Conservation (phyloP, 805 yeast genomes). For the Tetrapisispora arboricola region DNA sequence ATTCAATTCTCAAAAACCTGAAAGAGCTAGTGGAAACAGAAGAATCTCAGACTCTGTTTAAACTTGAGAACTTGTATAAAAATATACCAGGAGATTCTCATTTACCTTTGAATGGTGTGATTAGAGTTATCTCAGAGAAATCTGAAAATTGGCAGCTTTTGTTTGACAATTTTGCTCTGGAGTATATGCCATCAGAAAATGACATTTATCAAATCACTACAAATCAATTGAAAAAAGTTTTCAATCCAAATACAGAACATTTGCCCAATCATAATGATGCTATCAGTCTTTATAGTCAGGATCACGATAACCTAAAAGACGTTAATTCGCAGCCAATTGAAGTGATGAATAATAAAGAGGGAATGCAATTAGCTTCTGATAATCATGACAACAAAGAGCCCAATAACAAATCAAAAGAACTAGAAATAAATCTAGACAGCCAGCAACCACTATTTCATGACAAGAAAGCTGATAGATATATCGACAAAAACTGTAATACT, state of each 20-base stretch:
- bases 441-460: too few species aligned
- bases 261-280: neutral
- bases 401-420: too few species aligned
- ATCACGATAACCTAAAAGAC: too few species aligned
- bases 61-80: conserved; percentile 44
- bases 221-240: conserved; percentile 67
- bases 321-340: too few species aligned
- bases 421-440: too few species aligned
- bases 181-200: conserved; percentile 79
- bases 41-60: conserved; percentile 32
- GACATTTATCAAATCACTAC: conserved; percentile 89
- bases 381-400: too few species aligned
- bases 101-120: conserved; percentile 55
- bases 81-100: conserved; percentile 53
- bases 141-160: conserved; percentile 84
- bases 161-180: conserved; percentile 67
- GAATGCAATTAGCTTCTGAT: too few species aligned
- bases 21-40: conserved; percentile 46
- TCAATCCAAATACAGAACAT: conserved; percentile 19
- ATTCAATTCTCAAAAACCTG: conserved; percentile 45
- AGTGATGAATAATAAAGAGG: too few species aligned
- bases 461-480: too few species aligned
- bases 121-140: conserved; percentile 64
- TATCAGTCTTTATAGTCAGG: too few species aligned
- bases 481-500: too few species aligned